These are phyloP conservation scores for Verticillium albo-atrum DNA, from an alignment of 2,329 filamentous ascomycete species.

Conservation along the genomic window DNA sequence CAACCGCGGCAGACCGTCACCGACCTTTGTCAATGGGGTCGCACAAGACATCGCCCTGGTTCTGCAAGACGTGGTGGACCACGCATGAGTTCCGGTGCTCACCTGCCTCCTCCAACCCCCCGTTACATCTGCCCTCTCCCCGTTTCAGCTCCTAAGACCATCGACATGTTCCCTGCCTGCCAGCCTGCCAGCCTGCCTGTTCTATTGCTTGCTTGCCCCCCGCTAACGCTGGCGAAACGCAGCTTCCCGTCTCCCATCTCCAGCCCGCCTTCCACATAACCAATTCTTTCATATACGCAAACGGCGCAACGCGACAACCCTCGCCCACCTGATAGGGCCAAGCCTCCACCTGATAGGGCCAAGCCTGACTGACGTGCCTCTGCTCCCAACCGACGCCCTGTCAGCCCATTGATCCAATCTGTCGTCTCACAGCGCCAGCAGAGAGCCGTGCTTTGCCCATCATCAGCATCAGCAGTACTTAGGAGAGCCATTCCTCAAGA, in stretches of 20 bases:
- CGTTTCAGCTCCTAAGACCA: constrained; percentile 10
- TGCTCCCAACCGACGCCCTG: constrained; percentile 4
- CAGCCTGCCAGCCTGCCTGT: not conserved
- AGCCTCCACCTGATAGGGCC: constrained; percentile 7
- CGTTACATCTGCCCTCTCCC: not conserved
- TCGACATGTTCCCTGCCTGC: not conserved
- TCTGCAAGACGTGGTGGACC: constrained; percentile 2
- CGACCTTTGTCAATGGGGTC: not conserved
- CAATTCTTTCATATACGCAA: constrained; percentile 11
- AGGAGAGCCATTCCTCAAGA: constrained; percentile 4
- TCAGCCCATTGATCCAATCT: constrained; percentile 8
- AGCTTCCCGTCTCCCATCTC: constrained; percentile 10
- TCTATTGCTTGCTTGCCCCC: not conserved
- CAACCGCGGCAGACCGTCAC: not conserved
- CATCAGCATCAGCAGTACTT: not conserved
- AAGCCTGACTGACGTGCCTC: not conserved
- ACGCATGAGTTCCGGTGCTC: not conserved
- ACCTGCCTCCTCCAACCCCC: not conserved
- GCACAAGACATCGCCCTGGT: not conserved
- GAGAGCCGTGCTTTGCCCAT: constrained; percentile 5
- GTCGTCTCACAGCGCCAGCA: constrained; percentile 10
- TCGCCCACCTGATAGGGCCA: constrained; percentile 6
- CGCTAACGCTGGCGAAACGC: constrained; percentile 5
- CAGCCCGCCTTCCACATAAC: constrained; percentile 6
- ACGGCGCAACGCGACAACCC: constrained; percentile 2